A percentile compares a stretch with the other conserved stretches of the same genome.
phyloP scores from a whole-genome alignment of 306 rosid species.

The Pueraria montana region DNA sequence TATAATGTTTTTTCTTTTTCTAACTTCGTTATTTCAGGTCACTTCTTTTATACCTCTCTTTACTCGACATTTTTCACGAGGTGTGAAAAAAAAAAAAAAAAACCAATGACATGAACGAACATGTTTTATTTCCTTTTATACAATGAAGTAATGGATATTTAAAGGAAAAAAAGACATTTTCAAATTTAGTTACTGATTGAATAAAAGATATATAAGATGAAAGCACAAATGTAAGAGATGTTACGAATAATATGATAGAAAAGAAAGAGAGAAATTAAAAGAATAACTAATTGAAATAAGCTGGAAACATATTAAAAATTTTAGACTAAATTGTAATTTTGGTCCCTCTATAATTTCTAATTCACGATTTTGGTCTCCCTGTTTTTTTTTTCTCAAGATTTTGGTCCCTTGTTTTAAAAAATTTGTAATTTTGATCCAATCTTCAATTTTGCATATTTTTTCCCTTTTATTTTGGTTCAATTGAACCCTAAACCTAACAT shows the following conservation, averaged over 20 bases:
- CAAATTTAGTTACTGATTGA: neutral
- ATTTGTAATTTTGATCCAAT: too few relatives aligned
- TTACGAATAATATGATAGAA: neutral
- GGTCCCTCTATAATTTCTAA: too few relatives aligned
- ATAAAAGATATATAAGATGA: neutral
- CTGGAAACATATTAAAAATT: neutral
- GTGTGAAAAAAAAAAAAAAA: neutral
- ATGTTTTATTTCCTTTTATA: neutral
- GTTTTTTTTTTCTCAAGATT: too few relatives aligned
- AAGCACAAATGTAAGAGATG: neutral
- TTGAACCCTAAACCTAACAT: too few relatives aligned
- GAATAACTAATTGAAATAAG: neutral
- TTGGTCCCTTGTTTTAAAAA: too few relatives aligned
- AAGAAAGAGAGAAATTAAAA: neutral
- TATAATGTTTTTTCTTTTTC: neutral
- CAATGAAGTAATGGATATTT: neutral
- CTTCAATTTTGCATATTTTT: too few relatives aligned
- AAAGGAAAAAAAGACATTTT: neutral
- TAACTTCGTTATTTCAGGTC: neutral
- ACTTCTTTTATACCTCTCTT: neutral
- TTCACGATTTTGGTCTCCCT: too few relatives aligned
- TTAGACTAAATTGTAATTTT: too few relatives aligned
- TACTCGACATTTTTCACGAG: neutral
- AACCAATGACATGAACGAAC: neutral
- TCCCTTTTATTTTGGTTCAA: too few relatives aligned